Conservation (phyloP, 208 protist species). For the Leptomonas pyrrhocoris region DNA sequence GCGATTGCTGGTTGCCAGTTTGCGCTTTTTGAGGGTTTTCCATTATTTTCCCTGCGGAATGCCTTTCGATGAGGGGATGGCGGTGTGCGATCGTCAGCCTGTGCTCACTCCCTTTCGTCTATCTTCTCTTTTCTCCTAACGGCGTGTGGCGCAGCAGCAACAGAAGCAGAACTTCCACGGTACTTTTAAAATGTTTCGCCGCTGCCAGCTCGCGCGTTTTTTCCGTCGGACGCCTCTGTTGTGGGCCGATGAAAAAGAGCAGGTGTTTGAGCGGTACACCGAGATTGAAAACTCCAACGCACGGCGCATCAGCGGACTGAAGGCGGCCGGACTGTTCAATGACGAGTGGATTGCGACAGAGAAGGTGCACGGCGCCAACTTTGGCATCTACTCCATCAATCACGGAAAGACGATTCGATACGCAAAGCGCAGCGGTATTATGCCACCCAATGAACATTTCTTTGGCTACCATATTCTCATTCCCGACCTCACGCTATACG, state of each 20-base stretch:
- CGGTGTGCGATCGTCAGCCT: too few relatives aligned
- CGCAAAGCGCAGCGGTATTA: slow-evolving; percentile 84
- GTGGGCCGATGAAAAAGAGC: slow-evolving; percentile 31
- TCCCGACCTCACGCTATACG: slow-evolving; percentile 63
- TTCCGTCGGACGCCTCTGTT: slow-evolving; percentile 32
- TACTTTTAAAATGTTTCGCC: slow-evolving; percentile 27
- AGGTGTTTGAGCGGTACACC: slow-evolving; percentile 79
- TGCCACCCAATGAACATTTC: slow-evolving; percentile 80
- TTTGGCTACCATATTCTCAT: slow-evolving; percentile 87
- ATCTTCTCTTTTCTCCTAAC: not conserved
- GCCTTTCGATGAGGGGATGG: too few relatives aligned
- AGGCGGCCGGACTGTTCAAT: slow-evolving; percentile 49
- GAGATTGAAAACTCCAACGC: slow-evolving; percentile 86
- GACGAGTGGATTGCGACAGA: slow-evolving; percentile 91
- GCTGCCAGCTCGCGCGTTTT: slow-evolving; percentile 8
- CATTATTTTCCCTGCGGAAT: too few relatives aligned
- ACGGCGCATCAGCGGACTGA: slow-evolving; percentile 62
- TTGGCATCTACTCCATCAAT: slow-evolving; percentile 82
- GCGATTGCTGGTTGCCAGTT: too few relatives aligned
- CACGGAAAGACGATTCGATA: slow-evolving; percentile 60
- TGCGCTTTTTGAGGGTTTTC: too few relatives aligned
- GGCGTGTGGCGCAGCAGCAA: not conserved
- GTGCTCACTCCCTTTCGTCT: not conserved
- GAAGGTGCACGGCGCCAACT: slow-evolving; percentile 91
- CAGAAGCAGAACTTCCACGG: not conserved